Evolutionary conservation across 2,329 filamentous ascomycete genomes (phyloP), one percentile per base, ranked within the genome.

Genomic region (Lomentospora prolificans): DNA sequence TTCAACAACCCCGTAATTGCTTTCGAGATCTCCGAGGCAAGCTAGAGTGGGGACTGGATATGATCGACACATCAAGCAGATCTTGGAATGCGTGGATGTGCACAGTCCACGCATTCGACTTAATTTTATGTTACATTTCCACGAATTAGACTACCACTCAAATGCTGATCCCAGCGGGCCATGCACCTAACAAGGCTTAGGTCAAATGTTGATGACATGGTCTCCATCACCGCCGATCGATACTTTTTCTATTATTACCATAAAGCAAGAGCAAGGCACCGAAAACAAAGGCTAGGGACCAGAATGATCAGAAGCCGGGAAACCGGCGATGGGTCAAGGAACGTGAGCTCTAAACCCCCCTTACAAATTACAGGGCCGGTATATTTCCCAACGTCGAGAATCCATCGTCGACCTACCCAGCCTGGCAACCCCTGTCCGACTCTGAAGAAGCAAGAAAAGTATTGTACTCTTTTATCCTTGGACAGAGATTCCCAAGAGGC

Each of bases 101-200:
- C 19, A 19, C 17, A 48, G 17, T 12, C 3, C 6, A 48, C 44
- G 4, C 44, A 48, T 48, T 9, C 44, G 44, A 48, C 44, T 5
- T 48, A 48, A 48, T 48, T 48, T 48, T 48, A 48, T 19, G 44
- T 48, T 48, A 25, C 44, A 48, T 48, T 25, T n/a, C 44, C 22
- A 48, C 44, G 44, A 48, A 48, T 48, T 48, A 48, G 44, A 48
- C 44, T 48, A 48, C 22, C 44, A 48, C 44, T 48, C 12, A 19
- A 10, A 19, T 22, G 44, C 44, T 48, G 44, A 48, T 48, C 44
- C n/a, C 22, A 48, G 44, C 44, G 44, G 44, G 44, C 44, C 44
- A 48, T 48, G 44, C 44, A 48, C 44, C 44, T 25, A 48, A 48
- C 24, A 48, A 48, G 44, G 44, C 44, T 22, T 22, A 48, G 44